Evolutionary conservation across 495 filamentous ascomycete species (phyloP).

Genomic region (Neurospora sublineolata): DNA sequence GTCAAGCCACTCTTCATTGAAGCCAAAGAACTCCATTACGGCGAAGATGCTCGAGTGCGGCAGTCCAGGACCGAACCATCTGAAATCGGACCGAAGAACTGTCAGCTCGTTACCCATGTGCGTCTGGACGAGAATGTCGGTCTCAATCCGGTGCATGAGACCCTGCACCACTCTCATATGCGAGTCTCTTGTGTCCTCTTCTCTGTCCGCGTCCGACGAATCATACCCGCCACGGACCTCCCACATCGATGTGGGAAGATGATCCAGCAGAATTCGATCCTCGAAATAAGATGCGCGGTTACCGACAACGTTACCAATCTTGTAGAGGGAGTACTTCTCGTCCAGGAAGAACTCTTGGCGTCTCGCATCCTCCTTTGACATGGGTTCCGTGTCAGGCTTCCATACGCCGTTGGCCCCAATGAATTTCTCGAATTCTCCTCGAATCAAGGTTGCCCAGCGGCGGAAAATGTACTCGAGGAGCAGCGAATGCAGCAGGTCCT

Average conservation of each 20-base stretch:
- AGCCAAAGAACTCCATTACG: slow-evolving; percentile 49
- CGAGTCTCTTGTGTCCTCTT: slow-evolving; percentile 8
- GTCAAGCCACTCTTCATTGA: slow-evolving; percentile 44
- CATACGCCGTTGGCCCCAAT: slow-evolving; percentile 35
- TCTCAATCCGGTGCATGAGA: slow-evolving; percentile 46
- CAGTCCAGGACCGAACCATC: slow-evolving; percentile 50
- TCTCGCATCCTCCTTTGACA: slow-evolving; percentile 11
- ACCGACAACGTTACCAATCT: background rate
- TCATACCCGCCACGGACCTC: slow-evolving; percentile 14
- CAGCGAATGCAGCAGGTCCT: slow-evolving; percentile 53
- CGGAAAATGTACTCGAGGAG: slow-evolving; percentile 53
- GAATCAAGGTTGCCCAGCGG: slow-evolving; percentile 9
- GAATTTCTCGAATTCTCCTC: slow-evolving; percentile 26
- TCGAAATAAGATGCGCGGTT: slow-evolving; percentile 8
- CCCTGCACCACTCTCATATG: slow-evolving; percentile 38
- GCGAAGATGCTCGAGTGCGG: slow-evolving; percentile 48
- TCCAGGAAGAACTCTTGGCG: slow-evolving; percentile 15
- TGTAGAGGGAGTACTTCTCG: background rate
- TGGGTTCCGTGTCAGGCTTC: slow-evolving; percentile 10
- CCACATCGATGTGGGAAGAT: slow-evolving; percentile 35
- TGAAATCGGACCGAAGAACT: slow-evolving; percentile 49
- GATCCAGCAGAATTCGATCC: slow-evolving; percentile 29
- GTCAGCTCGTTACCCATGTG: slow-evolving; percentile 42
- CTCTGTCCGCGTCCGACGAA: slow-evolving; percentile 4
- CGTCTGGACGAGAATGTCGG: slow-evolving; percentile 47